Percentiles rank a stretch among this genome's conserved stretches.
Conservation (phyloP, 306 rosid genomes). For the Trifolium fragiferum region DNA sequence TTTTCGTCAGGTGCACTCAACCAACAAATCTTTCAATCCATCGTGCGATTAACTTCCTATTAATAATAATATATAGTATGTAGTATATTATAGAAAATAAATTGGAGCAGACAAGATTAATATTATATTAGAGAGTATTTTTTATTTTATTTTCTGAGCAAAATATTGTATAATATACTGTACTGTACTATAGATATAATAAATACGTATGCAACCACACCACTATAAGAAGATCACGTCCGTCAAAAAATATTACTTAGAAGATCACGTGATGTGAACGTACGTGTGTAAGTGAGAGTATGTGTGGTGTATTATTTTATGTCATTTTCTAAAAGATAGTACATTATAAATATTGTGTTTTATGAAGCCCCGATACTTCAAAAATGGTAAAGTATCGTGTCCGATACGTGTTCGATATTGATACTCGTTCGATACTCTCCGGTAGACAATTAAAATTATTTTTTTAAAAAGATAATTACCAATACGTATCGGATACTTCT, state of each 20-base stretch:
- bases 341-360: neutral
- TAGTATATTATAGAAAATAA: too few species aligned
- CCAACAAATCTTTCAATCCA: neutral
- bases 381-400: too few species aligned
- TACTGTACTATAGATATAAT: neutral
- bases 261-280: slow-evolving; percentile 48
- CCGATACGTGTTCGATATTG: too few species aligned
- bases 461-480: too few species aligned
- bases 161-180: neutral
- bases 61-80: neutral
- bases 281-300: slow-evolving; percentile 24
- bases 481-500: too few species aligned
- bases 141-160: neutral
- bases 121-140: neutral
- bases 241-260: neutral
- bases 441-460: too few species aligned
- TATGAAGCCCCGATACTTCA: too few species aligned
- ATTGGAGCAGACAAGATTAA: neutral
- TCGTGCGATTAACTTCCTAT: neutral
- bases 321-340: neutral
- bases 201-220: neutral
- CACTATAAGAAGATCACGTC: too few species aligned
- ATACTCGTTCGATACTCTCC: too few species aligned
- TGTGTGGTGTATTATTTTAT: neutral
- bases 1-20: neutral